phyloP scores from a whole-genome alignment of 495 filamentous ascomycete species.

The Trypethelium eluteriae region DNA sequence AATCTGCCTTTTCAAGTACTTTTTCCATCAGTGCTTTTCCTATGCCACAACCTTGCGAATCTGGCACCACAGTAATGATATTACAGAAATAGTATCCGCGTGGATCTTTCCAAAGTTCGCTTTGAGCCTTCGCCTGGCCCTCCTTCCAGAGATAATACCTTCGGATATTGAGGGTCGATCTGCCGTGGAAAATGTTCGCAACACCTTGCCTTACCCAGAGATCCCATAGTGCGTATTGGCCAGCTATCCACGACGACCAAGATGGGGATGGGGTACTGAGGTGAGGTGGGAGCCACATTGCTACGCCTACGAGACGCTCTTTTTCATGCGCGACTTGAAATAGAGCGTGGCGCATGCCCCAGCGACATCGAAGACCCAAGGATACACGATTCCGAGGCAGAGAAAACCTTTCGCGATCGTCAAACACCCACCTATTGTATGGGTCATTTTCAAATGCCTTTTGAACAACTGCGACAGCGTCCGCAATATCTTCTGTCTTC shows the following conservation, averaged over 20 bases:
- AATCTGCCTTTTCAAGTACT: conserved; percentile 52
- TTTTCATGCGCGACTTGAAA: conserved; percentile 57
- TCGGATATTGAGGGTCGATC: conserved; percentile 54
- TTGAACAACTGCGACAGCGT: conserved; percentile 50
- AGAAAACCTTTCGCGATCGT: conserved; percentile 43
- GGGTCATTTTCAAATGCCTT: conserved; percentile 59
- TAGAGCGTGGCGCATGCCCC: conserved; percentile 55
- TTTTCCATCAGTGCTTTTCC: conserved; percentile 51
- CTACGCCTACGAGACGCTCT: conserved; percentile 50
- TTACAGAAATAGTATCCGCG: conserved; percentile 64
- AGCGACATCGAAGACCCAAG: conserved; percentile 53
- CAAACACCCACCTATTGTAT: conserved; percentile 56
- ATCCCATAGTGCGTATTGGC: conserved; percentile 36
- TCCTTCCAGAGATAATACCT: conserved; percentile 62
- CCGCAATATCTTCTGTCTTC: conserved; percentile 52
- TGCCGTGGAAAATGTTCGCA: conserved; percentile 56
- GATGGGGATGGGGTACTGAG: conserved; percentile 36
- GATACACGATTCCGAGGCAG: conserved; percentile 52
- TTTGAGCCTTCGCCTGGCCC: conserved; percentile 49
- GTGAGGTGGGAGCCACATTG: conserved; percentile 56
- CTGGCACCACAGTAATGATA: conserved; percentile 56
- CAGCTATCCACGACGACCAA: conserved; percentile 51
- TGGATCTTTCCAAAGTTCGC: conserved; percentile 50
- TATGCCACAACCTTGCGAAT: conserved; percentile 52
- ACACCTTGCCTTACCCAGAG: conserved; percentile 53